These are phyloP conservation scores for Chaetomium cochliodes DNA, from an alignment of 495 filamentous ascomycete genomes.

Conservation along the genomic window DNA sequence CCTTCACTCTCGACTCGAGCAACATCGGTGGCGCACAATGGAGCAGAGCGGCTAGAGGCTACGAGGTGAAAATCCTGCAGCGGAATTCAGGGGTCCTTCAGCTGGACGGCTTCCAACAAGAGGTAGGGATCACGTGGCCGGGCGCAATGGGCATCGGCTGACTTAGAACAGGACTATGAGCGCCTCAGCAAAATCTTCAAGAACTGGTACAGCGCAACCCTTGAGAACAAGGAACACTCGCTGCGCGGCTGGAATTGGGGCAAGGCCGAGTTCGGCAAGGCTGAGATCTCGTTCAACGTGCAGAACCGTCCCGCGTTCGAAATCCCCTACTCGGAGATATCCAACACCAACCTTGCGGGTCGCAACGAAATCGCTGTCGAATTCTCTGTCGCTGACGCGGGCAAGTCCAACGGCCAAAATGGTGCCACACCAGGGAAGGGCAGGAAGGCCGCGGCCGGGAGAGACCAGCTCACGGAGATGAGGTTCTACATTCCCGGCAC, in stretches of 20 bases:
- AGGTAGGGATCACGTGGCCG: slow-evolving; percentile 52
- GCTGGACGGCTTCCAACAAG: slow-evolving; percentile 90
- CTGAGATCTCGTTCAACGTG: slow-evolving; percentile 93
- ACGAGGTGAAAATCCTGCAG: slow-evolving; percentile 85
- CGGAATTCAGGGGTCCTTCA: slow-evolving; percentile 83
- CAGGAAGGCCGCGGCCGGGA: slow-evolving; percentile 81
- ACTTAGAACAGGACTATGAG: slow-evolving; percentile 70
- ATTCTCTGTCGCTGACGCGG: slow-evolving; percentile 67
- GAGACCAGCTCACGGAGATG: slow-evolving; percentile 96
- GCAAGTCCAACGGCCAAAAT: slow-evolving; percentile 69
- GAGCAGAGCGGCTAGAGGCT: slow-evolving; percentile 90
- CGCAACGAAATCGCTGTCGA: slow-evolving; percentile 98
- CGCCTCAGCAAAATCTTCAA: slow-evolving; percentile 88
- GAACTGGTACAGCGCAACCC: slow-evolving; percentile 88
- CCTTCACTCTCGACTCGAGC: slow-evolving; percentile 81
- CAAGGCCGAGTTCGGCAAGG: slow-evolving; percentile 94
- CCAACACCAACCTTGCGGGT: slow-evolving; percentile 95
- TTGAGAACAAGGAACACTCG: slow-evolving; percentile 90
- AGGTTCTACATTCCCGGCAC: slow-evolving; percentile 97
- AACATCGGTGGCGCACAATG: slow-evolving; percentile 86
- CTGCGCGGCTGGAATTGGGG: slow-evolving; percentile 99
- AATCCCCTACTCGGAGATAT: slow-evolving; percentile 94
- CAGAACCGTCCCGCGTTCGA: slow-evolving; percentile 97
- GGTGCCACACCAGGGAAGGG: slow-evolving; percentile 77
- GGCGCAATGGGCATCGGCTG: background rate